phyloP scores from a whole-genome alignment of 2,329 filamentous ascomycete species.

The Neoarthrinium moseri region DNA sequence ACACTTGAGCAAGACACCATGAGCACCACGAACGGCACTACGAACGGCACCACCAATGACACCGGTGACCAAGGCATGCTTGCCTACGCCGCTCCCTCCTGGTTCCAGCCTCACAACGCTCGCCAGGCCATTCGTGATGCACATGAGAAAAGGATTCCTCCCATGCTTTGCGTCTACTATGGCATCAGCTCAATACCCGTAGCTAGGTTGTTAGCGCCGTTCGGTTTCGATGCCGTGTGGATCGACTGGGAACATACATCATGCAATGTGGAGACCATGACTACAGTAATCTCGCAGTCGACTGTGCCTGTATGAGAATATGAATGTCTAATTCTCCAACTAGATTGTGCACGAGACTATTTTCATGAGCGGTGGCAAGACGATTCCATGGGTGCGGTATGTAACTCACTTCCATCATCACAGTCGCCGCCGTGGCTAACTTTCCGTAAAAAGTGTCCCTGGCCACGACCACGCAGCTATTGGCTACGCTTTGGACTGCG shows the following conservation, averaged over 20 bases:
- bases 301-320: too few relatives aligned
- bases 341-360: conserved; percentile 45
- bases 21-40: too few relatives aligned
- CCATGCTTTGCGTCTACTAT: conserved; percentile 40
- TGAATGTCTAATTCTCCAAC: neutral
- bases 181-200: conserved; percentile 38
- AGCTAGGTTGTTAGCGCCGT: conserved; percentile 37
- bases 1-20: too few relatives aligned
- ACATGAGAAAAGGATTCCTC: conserved; percentile 42
- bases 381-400: conserved; percentile 43
- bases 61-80: conserved; percentile 31
- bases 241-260: conserved; percentile 49
- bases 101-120: conserved; percentile 44
- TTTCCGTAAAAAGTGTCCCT: conserved; percentile 29
- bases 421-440: neutral
- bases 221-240: conserved; percentile 42
- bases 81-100: conserved; percentile 40
- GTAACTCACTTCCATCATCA: neutral
- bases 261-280: conserved; percentile 47
- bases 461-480: conserved; percentile 46
- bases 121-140: conserved; percentile 45
- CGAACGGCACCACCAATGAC: neutral
- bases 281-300: conserved; percentile 10
- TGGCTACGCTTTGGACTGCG: conserved; percentile 45
- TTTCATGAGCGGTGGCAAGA: conserved; percentile 43